Percentiles rank a stretch among this genome's conserved stretches.
phyloP scores from a whole-genome alignment of 305 asterid genomes.

The Solanum aculeatissimum region DNA sequence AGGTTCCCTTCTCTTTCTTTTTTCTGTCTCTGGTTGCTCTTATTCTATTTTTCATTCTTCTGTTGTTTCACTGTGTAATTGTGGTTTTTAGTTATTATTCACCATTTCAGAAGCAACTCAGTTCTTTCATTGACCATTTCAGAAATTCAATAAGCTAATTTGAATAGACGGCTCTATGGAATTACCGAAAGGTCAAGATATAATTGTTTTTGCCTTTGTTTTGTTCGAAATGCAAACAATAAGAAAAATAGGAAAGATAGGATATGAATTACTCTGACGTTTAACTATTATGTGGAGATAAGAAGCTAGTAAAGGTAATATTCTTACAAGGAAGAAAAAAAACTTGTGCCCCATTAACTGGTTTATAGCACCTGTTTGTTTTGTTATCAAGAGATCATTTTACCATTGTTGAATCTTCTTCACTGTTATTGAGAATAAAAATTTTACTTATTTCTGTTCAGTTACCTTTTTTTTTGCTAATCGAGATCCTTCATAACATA shows the following conservation, averaged over 20 bases:
- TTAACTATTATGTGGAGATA: not conserved
- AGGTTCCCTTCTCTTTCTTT: conserved; percentile 25
- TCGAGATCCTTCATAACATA: not conserved
- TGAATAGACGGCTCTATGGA: not conserved
- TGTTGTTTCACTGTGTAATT: not conserved
- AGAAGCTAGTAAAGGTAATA: not conserved
- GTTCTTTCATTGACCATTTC: not conserved
- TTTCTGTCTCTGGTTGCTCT: not conserved
- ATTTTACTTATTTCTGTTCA: not conserved
- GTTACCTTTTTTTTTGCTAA: not conserved
- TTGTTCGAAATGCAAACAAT: not conserved
- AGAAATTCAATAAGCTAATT: not conserved
- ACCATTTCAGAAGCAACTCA: not conserved
- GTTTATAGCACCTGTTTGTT: not conserved
- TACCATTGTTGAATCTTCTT: not conserved
- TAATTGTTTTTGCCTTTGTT: not conserved
- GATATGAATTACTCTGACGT: not conserved
- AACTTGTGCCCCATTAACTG: not conserved
- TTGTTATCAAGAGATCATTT: not conserved
- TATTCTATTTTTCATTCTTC: not conserved
- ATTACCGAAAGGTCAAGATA: not conserved
- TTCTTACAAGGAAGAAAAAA: not conserved
- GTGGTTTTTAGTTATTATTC: not conserved
- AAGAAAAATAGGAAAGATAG: not conserved
- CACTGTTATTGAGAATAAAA: not conserved